phyloP scores from a whole-genome alignment of 225 moss, liverwort and hornwort species.

The Straminergon stramineum region DNA sequence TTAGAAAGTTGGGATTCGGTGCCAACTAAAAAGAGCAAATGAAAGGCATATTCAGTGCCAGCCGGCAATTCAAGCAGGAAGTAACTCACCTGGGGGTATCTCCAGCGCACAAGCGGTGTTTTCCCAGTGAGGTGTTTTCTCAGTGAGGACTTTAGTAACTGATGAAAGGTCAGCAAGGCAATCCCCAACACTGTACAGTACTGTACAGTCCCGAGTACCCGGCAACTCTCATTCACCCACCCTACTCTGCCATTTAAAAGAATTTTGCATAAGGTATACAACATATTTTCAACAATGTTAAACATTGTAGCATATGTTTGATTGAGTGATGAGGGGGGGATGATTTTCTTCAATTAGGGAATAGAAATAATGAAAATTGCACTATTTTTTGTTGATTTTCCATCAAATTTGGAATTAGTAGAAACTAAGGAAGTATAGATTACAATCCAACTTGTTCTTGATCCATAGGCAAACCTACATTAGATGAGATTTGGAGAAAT shows the following conservation, averaged over 20 bases:
- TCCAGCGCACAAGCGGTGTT: not conserved
- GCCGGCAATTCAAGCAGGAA: not conserved
- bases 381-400: not conserved
- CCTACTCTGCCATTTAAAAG: not conserved
- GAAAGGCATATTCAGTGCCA: not conserved
- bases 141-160: not conserved
- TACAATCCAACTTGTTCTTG: fast-evolving
- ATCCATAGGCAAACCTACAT: not conserved
- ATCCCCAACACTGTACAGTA: not conserved
- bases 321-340: fast-evolving
- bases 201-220: not conserved
- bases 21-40: not conserved
- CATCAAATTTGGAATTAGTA: not conserved
- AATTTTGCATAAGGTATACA: not conserved
- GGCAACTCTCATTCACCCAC: not conserved
- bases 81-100: not conserved
- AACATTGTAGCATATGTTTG: fast-evolving
- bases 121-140: not conserved
- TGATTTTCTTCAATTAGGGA: fast-evolving
- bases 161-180: not conserved
- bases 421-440: not conserved
- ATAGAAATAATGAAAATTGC: not conserved
- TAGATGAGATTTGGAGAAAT: too few species aligned
- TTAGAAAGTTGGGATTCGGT: not conserved
- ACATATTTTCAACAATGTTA: not conserved